These are phyloP conservation scores for Yamadazyma kitorensis DNA, from an alignment of 805 yeast genomes.

Conservation along the genomic window DNA sequence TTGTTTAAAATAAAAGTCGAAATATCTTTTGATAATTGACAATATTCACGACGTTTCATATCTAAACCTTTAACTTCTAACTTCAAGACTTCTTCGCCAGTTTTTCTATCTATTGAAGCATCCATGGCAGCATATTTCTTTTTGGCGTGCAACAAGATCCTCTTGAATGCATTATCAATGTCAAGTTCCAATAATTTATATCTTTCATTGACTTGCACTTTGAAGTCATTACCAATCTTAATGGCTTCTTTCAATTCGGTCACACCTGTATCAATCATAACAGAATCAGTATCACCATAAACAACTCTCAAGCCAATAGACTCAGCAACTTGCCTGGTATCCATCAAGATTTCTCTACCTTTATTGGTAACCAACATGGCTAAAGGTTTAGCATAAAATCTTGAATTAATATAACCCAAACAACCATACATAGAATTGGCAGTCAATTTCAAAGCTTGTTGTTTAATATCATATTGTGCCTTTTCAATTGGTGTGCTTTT, in stretches of 20 bases:
- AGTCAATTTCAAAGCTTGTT: constrained; percentile 91
- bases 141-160: constrained; percentile 84
- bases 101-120: constrained; percentile 46
- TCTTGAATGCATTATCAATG: constrained; percentile 87
- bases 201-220: constrained; percentile 80
- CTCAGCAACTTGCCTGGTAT: constrained; percentile 91
- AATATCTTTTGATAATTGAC: constrained; percentile 87
- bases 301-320: constrained; percentile 78
- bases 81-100: constrained; percentile 49
- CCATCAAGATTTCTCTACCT: constrained; percentile 93
- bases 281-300: constrained; percentile 98
- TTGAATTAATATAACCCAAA: constrained; percentile 84
- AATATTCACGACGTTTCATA: constrained; percentile 94
- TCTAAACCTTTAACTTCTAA: constrained; percentile 96
- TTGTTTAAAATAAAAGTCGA: constrained; percentile 73
- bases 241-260: constrained; percentile 69
- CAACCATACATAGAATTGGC: constrained; percentile 99
- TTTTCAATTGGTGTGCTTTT: constrained; percentile 58
- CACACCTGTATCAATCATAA: constrained; percentile 92
- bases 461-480: constrained; percentile 91
- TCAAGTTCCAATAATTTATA: constrained; percentile 88
- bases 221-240: constrained; percentile 81
- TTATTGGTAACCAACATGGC: constrained; percentile 94
- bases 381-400: constrained; percentile 93
- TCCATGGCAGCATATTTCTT: constrained; percentile 96